Evolutionary conservation across 108 stramenopile species (phyloP), one percentile per base, ranked within the genome.

Genomic region (Asterionellopsis glacialis): DNA sequence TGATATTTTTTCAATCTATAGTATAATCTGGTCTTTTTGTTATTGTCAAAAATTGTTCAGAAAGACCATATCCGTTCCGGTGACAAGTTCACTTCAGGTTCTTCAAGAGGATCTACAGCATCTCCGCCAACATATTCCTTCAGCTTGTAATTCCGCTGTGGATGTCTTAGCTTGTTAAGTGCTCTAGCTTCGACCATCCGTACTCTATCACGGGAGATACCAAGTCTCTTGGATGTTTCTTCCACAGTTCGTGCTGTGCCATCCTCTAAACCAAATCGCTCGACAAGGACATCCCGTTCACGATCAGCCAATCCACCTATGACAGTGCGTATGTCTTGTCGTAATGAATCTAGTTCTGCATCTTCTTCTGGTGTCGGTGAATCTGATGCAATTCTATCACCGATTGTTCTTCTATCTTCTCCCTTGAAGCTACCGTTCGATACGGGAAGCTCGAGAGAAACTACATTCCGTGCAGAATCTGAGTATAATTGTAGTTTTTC

Each of bases 231-330:
- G 4, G 93, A 89, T n/a, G 90, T 85, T 77, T 95, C 90, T 49
- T 80, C 81, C 15, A 92, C 55, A 10, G 80, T 84, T 52, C 57
- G 58, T 13, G 88, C 75, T 18, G 59, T 53, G 5, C 89, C 93
- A 52, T 95, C 88, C 24, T 82, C 88, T 38, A 97, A 68, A 41
- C 97, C 97, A 61, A 87, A 98, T 44, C 97, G 72, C 58, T 75
- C 52, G 11, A 76, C 66, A 24, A 98, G 62, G 10, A 98, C 95
- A 45, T 80, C 57, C 27, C 85, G 70, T 68, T 96, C 94, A 23
- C 44, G 41, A 24, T 72, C 73, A 16, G 70, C 43, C 48, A 75
- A 59, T 12, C 82, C 78, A 38, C 63, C 69, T 39, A 96, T 55
- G 50, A 88, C 79, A 14, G 64, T 67, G 48, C 63, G 65, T 14